These are phyloP conservation scores for Cadophora luteo-olivacea DNA, from an alignment of 2,329 filamentous ascomycete genomes.

Conservation along the genomic window DNA sequence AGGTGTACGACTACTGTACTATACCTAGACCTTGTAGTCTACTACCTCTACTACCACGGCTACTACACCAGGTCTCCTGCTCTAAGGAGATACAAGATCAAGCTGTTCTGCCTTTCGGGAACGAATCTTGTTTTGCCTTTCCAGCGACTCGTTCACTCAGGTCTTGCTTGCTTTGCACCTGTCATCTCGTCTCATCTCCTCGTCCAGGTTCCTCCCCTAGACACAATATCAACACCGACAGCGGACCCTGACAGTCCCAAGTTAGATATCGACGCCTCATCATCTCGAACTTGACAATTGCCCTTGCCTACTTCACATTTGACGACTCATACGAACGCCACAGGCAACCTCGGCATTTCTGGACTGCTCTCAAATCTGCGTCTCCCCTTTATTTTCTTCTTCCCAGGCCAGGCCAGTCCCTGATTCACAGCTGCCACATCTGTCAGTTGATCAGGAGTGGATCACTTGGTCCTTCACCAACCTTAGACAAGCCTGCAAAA, in stretches of 20 bases:
- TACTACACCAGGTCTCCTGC: background rate
- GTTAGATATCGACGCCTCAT: background rate
- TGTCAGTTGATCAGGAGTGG: constrained; percentile 18
- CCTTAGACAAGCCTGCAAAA: background rate
- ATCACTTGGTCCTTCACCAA: background rate
- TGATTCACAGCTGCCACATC: background rate
- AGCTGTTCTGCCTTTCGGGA: constrained; percentile 9
- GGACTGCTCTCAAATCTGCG: no score
- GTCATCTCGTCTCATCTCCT: background rate
- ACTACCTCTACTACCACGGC: background rate
- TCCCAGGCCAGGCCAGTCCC: constrained; percentile 2
- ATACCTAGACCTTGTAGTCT: background rate
- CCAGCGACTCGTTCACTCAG: background rate
- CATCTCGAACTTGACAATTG: background rate
- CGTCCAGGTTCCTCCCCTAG: background rate
- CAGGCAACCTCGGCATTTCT: background rate
- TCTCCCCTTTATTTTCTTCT: background rate
- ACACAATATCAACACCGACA: background rate
- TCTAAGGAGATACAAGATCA: constrained; percentile 7
- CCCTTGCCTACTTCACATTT: background rate
- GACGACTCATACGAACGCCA: constrained; percentile 4
- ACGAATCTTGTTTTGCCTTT: constrained; percentile 12
- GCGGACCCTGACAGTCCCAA: background rate
- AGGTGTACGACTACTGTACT: constrained; percentile 2
- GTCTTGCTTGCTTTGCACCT: background rate